A percentile compares a stretch with the other conserved stretches of the same genome.
phyloP scores from a whole-genome alignment of 345 rosid species.

The Gossypium stocksii region DNA sequence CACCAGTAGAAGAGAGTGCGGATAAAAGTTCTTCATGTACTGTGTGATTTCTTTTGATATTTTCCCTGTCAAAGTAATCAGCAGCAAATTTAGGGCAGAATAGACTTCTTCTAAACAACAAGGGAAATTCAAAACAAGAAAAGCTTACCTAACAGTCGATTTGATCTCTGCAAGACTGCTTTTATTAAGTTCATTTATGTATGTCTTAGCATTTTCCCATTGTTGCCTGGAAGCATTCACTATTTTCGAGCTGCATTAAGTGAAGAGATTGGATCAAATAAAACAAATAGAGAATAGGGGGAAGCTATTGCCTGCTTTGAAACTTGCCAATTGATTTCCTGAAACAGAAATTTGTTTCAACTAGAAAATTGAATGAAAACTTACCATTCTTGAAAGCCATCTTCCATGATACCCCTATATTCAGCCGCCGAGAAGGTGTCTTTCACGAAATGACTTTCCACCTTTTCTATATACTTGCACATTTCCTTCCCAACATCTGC shows the following conservation, averaged over 20 bases:
- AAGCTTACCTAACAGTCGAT: constrained; percentile 8
- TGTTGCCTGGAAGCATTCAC: constrained; percentile 40
- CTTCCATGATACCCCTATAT: constrained; percentile 48
- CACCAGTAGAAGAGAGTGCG: constrained; percentile 38
- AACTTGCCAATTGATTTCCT: not conserved
- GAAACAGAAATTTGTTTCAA: too few species aligned
- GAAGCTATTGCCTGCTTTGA: not conserved
- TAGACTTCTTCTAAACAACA: too few species aligned
- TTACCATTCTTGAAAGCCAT: constrained; percentile 62
- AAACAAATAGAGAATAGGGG: not conserved
- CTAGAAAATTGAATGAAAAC: not conserved
- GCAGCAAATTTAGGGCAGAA: not conserved
- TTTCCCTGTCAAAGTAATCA: constrained; percentile 38
- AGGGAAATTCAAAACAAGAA: not conserved
- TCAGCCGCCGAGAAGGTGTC: constrained; percentile 60
- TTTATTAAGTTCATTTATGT: constrained; percentile 26
- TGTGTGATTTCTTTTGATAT: constrained; percentile 28
- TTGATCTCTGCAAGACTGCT: constrained; percentile 30
- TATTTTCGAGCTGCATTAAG: constrained; percentile 46
- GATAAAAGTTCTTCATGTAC: constrained; percentile 44
- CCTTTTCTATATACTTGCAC: constrained; percentile 39
- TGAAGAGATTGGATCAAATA: constrained; percentile 6
- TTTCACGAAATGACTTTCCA: constrained; percentile 44
- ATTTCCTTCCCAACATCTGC: constrained; percentile 45
- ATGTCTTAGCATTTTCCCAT: constrained; percentile 52